Evolutionary conservation across 306 rosid species (phyloP).

Genomic region (Corylus americana): DNA sequence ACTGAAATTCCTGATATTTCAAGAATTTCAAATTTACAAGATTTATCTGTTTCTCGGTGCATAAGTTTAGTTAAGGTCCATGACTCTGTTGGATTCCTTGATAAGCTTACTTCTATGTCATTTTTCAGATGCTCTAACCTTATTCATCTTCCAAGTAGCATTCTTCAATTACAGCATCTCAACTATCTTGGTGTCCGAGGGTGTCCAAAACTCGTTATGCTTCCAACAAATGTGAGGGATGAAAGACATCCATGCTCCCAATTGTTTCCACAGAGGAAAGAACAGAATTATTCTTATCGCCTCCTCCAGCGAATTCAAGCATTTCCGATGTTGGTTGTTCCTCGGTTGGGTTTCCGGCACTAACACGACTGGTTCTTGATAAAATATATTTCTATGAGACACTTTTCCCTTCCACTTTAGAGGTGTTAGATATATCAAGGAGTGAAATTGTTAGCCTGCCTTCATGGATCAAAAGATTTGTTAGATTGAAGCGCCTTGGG

Average conservation of each 20-base stretch:
- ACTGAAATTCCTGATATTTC: not conserved
- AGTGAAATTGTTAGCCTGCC: not conserved
- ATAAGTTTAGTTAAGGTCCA: constrained; percentile 9
- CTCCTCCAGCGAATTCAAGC: not conserved
- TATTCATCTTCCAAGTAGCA: not conserved
- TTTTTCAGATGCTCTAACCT: not conserved
- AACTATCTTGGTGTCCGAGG: not conserved
- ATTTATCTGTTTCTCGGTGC: constrained; percentile 30
- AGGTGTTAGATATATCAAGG: not conserved
- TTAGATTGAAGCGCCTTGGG: not conserved
- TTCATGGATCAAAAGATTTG: not conserved
- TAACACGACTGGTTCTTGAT: not conserved
- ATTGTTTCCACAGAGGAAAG: too few species aligned
- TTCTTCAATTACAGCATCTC: not conserved
- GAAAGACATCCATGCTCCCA: not conserved
- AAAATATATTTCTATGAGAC: not conserved
- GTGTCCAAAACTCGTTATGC: not conserved
- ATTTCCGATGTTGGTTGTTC: not conserved
- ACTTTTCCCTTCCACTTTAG: not conserved
- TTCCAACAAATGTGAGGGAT: not conserved
- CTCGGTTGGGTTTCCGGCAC: not conserved
- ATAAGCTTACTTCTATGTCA: constrained; percentile 18
- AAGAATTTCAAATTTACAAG: constrained; percentile 25
- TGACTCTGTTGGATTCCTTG: constrained; percentile 24
- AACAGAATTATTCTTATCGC: not conserved